Conservation (phyloP, 805 yeast genomes). For the Torulaspora delbrueckii region DNA sequence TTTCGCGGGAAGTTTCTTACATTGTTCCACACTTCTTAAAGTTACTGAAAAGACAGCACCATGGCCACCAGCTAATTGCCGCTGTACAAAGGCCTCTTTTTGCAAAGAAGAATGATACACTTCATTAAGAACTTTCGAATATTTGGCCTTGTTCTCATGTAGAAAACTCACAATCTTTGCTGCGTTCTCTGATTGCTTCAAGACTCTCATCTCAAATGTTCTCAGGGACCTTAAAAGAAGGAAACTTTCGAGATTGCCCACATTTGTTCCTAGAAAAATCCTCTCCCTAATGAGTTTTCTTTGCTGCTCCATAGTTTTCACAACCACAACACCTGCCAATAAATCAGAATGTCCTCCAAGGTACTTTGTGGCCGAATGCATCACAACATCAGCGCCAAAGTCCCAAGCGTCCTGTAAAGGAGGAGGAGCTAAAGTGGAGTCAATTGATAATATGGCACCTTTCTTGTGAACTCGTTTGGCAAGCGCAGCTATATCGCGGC, state of each 20-base stretch:
- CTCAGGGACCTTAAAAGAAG: constrained; percentile 73
- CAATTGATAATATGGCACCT: constrained; percentile 71
- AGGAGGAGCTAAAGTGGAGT: constrained; percentile 92
- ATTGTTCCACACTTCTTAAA: constrained; percentile 46
- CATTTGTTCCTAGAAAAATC: constrained; percentile 67
- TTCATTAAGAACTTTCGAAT: constrained; percentile 43
- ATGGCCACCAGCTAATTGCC: constrained; percentile 61
- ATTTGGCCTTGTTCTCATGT: constrained; percentile 43
- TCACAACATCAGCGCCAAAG: constrained; percentile 80
- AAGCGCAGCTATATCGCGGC: constrained; percentile 55
- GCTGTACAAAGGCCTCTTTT: constrained; percentile 56
- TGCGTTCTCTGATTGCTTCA: constrained; percentile 60
- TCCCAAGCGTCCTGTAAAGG: constrained; percentile 78
- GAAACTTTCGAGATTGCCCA: constrained; percentile 72
- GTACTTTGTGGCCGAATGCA: constrained; percentile 92
- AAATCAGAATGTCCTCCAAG: constrained; percentile 95
- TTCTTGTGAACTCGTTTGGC: constrained; percentile 68
- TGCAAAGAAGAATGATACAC: constrained; percentile 77
- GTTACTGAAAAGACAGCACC: constrained; percentile 75
- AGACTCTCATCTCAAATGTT: constrained; percentile 70
- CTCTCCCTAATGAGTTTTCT: constrained; percentile 56
- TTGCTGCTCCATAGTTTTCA: constrained; percentile 49
- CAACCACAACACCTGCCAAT: constrained; percentile 72
- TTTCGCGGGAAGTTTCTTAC: constrained; percentile 58
- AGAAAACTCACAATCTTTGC: constrained; percentile 56